These are phyloP conservation scores for Bigelowiella natans DNA, from an alignment of 78 protist species.

Conservation along the genomic window DNA sequence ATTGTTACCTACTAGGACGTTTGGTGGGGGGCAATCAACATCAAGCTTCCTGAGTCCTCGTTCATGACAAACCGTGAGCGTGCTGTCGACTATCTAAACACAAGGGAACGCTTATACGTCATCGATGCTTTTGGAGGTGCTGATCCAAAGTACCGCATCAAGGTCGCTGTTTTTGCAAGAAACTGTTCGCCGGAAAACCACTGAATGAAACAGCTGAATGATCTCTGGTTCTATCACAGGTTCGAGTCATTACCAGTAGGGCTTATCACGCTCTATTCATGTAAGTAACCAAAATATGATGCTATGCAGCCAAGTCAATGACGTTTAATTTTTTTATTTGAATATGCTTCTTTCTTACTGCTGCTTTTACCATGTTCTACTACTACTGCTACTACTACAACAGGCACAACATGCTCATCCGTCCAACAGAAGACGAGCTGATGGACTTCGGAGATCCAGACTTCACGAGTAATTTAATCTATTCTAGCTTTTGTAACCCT, in stretches of 20 bases:
- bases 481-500: neutral
- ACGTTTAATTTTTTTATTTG: no score
- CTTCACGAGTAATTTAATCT: neutral
- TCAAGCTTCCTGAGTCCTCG: conserved; percentile 40
- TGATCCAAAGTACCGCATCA: conserved; percentile 63
- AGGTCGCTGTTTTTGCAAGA: no score
- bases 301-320: no score
- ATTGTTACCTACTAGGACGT: no score
- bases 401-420: conserved; percentile 82
- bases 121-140: conserved; percentile 78
- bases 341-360: no score
- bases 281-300: no score
- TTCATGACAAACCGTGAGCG: conserved; percentile 75
- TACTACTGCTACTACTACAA: no score
- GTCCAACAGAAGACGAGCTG: conserved; percentile 38
- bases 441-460: neutral
- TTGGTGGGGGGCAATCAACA: conserved; percentile 80
- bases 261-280: conserved; percentile 86
- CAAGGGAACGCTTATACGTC: conserved; percentile 66
- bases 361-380: no score
- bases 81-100: conserved; percentile 78
- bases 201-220: no score
- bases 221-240: neutral
- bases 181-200: neutral
- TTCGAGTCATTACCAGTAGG: conserved; percentile 59